A percentile compares a stretch with the other conserved stretches of the same genome.
These are phyloP conservation scores for Thamnidium elegans DNA, from an alignment of 192 early-diverging fungal species.

Conservation along the genomic window DNA sequence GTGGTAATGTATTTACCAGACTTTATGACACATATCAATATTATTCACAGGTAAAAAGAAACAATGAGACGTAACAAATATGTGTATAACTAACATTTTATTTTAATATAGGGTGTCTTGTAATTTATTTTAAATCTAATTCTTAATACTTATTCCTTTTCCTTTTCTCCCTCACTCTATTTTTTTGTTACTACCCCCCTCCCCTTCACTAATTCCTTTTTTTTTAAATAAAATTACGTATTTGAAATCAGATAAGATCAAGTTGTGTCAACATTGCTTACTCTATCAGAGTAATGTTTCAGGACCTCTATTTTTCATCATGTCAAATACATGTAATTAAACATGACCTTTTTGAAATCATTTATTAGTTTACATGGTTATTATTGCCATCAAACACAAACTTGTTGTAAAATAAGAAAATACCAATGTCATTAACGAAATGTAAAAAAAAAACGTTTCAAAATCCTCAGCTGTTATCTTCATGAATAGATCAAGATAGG, in stretches of 20 bases:
- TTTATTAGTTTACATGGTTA: not conserved
- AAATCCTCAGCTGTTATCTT: too few relatives aligned
- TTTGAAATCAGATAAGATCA: constrained; percentile 7
- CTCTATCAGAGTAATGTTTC: too few relatives aligned
- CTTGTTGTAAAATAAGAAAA: too few relatives aligned
- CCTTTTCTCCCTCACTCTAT: too few relatives aligned
- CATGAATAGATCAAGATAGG: too few relatives aligned
- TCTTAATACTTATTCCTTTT: too few relatives aligned
- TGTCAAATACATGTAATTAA: not conserved
- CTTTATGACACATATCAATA: constrained; percentile 98
- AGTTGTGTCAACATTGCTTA: not conserved
- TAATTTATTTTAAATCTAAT: not conserved
- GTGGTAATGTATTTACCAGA: constrained; percentile 88
- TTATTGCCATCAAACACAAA: not conserved
- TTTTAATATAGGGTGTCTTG: not conserved
- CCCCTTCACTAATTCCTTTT: too few relatives aligned
- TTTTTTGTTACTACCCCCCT: too few relatives aligned
- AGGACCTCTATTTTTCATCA: not conserved
- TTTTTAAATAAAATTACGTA: not conserved
- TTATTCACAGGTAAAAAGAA: constrained; percentile 68
- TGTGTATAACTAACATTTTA: not conserved
- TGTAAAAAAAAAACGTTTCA: too few relatives aligned
- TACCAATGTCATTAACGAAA: too few relatives aligned
- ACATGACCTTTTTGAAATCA: not conserved
- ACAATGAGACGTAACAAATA: not conserved